A percentile compares a stretch with the other conserved stretches of the same genome.
phyloP scores from a whole-genome alignment of 345 rosid species.

The Conringia planisiliqua region DNA sequence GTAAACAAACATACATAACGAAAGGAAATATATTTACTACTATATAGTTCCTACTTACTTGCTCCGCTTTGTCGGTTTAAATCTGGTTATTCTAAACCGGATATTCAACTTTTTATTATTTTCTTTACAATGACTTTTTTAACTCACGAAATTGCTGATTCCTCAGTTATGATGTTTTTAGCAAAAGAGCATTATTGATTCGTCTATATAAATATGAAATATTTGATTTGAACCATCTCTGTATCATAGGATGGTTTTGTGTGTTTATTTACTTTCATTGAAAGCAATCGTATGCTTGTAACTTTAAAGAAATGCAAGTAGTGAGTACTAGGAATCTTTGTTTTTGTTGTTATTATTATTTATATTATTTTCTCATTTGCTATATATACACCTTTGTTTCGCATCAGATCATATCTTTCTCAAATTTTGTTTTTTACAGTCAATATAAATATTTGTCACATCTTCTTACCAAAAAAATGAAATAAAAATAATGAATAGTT shows the following conservation, averaged over 20 bases:
- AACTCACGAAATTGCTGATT: background rate
- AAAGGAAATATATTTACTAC: background rate
- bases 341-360: background rate
- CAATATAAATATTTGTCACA: background rate
- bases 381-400: background rate
- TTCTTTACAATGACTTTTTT: background rate
- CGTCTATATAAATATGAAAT: background rate
- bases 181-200: background rate
- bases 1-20: background rate
- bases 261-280: background rate
- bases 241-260: background rate
- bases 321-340: constrained; percentile 30
- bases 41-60: background rate
- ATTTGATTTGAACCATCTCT: background rate
- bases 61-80: background rate
- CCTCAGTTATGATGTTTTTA: background rate
- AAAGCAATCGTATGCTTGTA: background rate
- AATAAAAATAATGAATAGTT: background rate
- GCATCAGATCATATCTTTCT: background rate
- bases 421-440: no score
- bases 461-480: background rate
- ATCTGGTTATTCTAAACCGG: constrained; percentile 15
- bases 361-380: background rate
- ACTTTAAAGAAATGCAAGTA: constrained; percentile 6
- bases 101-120: background rate